phyloP scores from a whole-genome alignment of 371 early-diverging fungal species.

The Mortierella sp. region DNA sequence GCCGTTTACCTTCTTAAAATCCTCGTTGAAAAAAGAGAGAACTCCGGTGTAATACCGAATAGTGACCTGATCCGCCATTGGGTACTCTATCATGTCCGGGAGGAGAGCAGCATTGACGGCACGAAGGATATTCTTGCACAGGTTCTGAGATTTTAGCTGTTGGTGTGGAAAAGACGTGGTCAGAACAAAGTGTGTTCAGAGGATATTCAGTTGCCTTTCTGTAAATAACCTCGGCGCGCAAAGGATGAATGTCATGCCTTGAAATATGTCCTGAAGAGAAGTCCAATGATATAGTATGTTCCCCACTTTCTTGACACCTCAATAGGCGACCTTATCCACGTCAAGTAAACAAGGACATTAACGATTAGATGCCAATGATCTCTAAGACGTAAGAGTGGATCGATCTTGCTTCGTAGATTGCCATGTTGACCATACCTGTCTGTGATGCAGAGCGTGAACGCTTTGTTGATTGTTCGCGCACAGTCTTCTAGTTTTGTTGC shows the following conservation, averaged over 20 bases:
- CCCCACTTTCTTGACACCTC: conserved; percentile 88
- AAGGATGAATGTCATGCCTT: conserved; percentile 61
- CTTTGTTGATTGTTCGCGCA: conserved; percentile 86
- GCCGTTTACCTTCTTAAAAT: conserved; percentile 73
- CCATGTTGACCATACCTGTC: conserved; percentile 71
- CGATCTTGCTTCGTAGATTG: too few species aligned
- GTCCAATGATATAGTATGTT: conserved; percentile 84
- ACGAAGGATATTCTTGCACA: conserved; percentile 87
- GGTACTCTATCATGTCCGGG: conserved; percentile 78
- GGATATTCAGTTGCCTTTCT: too few species aligned
- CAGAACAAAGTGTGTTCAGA: too few species aligned
- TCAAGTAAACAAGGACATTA: too few species aligned
- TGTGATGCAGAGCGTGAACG: conserved; percentile 86
- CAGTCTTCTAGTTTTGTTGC: conserved; percentile 80
- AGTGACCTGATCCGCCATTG: conserved; percentile 87
- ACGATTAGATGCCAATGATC: too few species aligned
- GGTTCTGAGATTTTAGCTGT: conserved; percentile 80
- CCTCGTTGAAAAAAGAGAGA: conserved; percentile 84
- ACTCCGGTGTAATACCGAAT: conserved; percentile 89
- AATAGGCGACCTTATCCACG: conserved; percentile 59
- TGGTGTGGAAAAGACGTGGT: not conserved
- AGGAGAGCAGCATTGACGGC: conserved; percentile 79
- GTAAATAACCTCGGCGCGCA: too few species aligned
- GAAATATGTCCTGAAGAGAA: conserved; percentile 88
- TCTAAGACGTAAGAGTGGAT: too few species aligned